Conservation (phyloP, 768 basidiomycete genomes). For the Dendrothele bispora region DNA sequence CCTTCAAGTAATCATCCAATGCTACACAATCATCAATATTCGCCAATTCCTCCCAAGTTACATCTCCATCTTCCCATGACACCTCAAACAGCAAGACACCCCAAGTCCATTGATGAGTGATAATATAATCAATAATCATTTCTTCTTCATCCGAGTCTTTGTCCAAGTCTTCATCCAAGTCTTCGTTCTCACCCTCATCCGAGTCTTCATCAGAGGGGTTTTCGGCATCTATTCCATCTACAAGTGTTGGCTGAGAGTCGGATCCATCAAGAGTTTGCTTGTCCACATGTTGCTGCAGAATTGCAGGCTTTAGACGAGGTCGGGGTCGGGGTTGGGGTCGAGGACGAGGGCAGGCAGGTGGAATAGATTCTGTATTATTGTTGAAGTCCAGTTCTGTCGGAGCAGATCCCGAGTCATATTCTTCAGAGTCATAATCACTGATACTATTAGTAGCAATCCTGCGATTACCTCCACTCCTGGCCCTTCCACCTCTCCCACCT, state of each 20-base stretch:
- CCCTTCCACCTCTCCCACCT: neutral
- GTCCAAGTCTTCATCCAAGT: neutral
- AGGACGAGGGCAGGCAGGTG: neutral
- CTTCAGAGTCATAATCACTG: too few species aligned
- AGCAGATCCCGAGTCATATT: too few species aligned
- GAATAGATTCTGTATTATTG: too few species aligned
- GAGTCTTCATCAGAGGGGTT: neutral
- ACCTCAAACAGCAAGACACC: conserved; percentile 9
- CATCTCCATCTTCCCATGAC: conserved; percentile 7
- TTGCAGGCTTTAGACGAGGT: neutral
- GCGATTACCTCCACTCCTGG: neutral
- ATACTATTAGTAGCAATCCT: too few species aligned
- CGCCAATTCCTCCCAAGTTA: conserved; percentile 11
- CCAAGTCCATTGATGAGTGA: conserved; percentile 2
- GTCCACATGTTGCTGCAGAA: too few species aligned
- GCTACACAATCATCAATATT: conserved; percentile 10
- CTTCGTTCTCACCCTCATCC: too few species aligned
- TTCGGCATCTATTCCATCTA: too few species aligned
- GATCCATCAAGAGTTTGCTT: neutral
- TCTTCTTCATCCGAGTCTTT: neutral
- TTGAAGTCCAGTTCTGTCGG: too few species aligned
- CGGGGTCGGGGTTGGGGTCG: neutral
- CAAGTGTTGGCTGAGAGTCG: neutral
- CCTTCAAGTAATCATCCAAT: conserved; percentile 8
- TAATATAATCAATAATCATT: neutral